Conservation (phyloP, 805 yeast species). For the Sugiyamaella qingdaonensis region DNA sequence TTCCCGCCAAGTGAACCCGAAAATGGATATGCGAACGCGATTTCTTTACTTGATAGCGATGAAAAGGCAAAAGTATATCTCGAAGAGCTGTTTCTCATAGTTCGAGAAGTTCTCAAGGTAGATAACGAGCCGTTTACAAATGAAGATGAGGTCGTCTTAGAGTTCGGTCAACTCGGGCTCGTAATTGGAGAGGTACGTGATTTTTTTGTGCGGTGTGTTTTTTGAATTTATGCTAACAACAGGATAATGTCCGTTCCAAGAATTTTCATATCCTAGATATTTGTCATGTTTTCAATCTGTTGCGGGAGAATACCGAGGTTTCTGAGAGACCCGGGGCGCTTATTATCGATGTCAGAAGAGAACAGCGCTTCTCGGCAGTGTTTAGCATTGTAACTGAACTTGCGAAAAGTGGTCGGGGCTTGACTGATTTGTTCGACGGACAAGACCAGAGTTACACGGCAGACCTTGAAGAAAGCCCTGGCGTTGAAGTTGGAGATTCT, state of each 20-base stretch:
- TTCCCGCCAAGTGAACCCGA: not conserved
- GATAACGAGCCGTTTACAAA: slow-evolving; percentile 8
- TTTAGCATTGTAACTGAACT: not conserved
- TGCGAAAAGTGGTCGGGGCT: slow-evolving; percentile 1
- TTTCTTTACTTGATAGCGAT: not conserved
- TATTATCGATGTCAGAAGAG: not conserved
- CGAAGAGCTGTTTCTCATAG: slow-evolving; percentile 18
- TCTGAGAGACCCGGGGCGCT: not conserved
- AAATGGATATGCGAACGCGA: not conserved
- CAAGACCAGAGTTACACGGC: not conserved
- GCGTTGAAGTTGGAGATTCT: not conserved
- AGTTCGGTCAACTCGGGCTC: slow-evolving; percentile 23
- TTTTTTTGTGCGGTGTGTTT: not conserved
- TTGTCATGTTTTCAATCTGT: not conserved
- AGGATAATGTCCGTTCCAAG: slow-evolving; percentile 1
- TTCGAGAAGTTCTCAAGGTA: slow-evolving; percentile 14
- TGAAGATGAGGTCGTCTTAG: slow-evolving; percentile 22
- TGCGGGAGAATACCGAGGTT: not conserved
- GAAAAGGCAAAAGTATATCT: slow-evolving; percentile 7
- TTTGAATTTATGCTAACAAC: not conserved
- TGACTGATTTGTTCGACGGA: not conserved
- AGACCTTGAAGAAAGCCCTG: not conserved
- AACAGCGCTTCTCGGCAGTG: not conserved
- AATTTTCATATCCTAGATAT: not conserved
- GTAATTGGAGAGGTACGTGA: slow-evolving; percentile 22